Percentiles rank a stretch among this genome's conserved stretches.
Evolutionary conservation across 2,329 filamentous ascomycete genomes (phyloP).

Genomic region (Fusarium papillatum): DNA sequence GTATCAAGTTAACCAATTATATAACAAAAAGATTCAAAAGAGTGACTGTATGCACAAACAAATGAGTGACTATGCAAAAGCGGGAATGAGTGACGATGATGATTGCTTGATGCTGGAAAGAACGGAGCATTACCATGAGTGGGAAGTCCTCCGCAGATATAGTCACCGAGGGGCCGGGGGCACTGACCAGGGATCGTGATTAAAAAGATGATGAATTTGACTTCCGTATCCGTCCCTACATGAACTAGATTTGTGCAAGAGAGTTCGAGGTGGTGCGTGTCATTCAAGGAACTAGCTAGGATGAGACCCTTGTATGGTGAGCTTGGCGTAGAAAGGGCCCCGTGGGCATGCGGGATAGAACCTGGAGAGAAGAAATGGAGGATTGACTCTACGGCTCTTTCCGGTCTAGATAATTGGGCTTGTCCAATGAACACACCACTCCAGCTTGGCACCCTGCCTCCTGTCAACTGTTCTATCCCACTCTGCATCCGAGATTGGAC

Average conservation of each 20-base stretch:
- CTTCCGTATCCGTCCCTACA: background rate
- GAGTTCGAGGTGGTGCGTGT: background rate
- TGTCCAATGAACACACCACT: background rate
- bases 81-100: background rate
- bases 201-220: background rate
- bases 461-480: background rate
- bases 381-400: background rate
- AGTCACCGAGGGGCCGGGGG: background rate
- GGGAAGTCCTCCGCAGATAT: conserved; percentile 2
- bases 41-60: background rate
- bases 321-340: background rate
- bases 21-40: background rate
- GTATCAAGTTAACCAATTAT: background rate
- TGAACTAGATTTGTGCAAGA: background rate
- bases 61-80: conserved; percentile 2
- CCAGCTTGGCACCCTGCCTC: too few species aligned
- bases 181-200: background rate
- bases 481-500: background rate
- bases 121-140: background rate
- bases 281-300: background rate
- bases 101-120: background rate
- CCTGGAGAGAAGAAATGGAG: background rate
- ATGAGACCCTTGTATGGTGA: background rate
- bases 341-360: background rate
- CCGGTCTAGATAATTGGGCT: background rate